Evolutionary conservation across 2,329 filamentous ascomycete species (phyloP), one percentile per base, ranked within the genome.

Genomic region (Meredithiella fracta): DNA sequence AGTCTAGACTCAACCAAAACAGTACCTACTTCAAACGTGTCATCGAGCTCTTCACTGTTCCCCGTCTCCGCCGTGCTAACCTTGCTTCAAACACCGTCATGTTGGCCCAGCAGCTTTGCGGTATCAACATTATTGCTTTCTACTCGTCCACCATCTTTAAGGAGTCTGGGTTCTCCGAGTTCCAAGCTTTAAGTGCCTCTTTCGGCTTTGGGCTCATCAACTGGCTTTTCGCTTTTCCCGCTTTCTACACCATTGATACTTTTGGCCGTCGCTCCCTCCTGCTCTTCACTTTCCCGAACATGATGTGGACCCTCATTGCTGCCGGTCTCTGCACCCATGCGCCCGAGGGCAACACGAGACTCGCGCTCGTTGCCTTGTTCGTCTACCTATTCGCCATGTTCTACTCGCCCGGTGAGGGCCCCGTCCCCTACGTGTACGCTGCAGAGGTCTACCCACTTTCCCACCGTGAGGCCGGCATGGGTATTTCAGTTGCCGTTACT

Each of bases 1-100:
- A 70, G 56, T 60, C 62, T 0, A 57, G 62, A 2, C 66, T 67
- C 0, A 59, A 67, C 25, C 62, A 70, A 25, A 59, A 60, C 0
- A 70, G 68, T 49, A 76, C 70, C 60, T 75, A 74, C 59, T 40
- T 75, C 9, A 74, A 69, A 7, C 74, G 78, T 15, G 75, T 79
- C 47, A 58, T 73, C 20, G 75, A 82, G 61, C 67, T 78, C 1
- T 78, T 82, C 60, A 79, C 75, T 1, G 72, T 82, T 51, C 73
- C 78, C 0, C 70, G 79, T 34, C 69, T 78, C 6, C 70, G 78
- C 3, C 72, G 78, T 42, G 84, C 83, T 0, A 85, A 80, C 0
- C 72, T 80, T 54, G 83, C 82, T 1, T 80, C 82, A 0, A 79
- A 77, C 60, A 77, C 77, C 1, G 80, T 86, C 61, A 86, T 87